Base-by-base conservation (phyloP, 352 stramenopile species). In the Phytophthora vignae region DNA sequence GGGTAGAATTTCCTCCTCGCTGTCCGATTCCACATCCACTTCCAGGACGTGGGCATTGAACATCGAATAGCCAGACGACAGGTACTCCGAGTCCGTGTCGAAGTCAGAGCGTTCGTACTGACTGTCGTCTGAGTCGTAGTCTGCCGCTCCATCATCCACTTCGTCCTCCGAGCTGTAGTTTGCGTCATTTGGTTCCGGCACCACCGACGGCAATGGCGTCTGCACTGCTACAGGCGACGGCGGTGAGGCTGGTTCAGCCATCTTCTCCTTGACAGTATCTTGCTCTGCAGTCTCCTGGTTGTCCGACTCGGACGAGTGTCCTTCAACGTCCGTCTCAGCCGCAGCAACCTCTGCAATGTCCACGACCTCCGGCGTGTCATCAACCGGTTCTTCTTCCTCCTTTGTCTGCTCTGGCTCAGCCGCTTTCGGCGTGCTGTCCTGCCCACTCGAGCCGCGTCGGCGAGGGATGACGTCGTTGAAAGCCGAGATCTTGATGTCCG, bases 401-500 rank as follows among this genome's bases (percentile, higher is more conserved):
- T 77, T 21, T 8, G 49, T 36, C n/a, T 53, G n/a, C 42, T 63
- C 33, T 9, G 42, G 42, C 9, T 63, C n/a, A 22, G n/a, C 19
- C 11, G 38, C n/a, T 17, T 69, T 64, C 10, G 36, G 21, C 29
- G n/a, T 29, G 4, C 69, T 63, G 6, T 78, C 55, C 14, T 80
- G 60, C 3, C 63, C 77, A 2, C 52, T 56, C 1, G 69, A 71
- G 44, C 55, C 73, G 4, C 74, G 67, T 27, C 76, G 76, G 53
- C 69, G 69, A 7, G 73, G 62, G 4, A 78, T 48, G 2, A 77
- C 49, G 9, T 79, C 53, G 9, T 79, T 69, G 27, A 87, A 85
- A 2, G 79, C 79, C 1, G 76, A 78, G 21, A 81, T 64, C 44
- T 89, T 70, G 44, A 89, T 89, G 48, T 81, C 77, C 49, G 81